Percentiles rank a stretch among this genome's conserved stretches.
Conservation (phyloP, 768 basidiomycete genomes). For the Pisolithus sp. region DNA sequence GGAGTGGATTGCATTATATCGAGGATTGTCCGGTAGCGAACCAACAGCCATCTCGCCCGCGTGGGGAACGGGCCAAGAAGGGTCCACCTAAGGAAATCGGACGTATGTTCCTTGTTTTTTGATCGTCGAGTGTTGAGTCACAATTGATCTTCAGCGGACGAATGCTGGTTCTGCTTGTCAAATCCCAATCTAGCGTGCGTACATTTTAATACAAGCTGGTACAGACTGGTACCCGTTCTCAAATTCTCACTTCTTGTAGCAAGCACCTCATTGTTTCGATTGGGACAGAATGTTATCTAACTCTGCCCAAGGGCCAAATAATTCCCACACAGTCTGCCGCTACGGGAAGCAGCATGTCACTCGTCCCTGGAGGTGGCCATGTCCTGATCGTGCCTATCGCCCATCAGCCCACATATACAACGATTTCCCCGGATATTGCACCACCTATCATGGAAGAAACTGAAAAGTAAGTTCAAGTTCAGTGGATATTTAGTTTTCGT, state of each 20-base stretch:
- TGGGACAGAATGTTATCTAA: conserved; percentile 89
- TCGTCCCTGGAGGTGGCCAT: conserved; percentile 92
- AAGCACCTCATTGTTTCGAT: conserved; percentile 96
- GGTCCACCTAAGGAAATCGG: conserved; percentile 70
- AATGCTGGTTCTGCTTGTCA: conserved; percentile 98
- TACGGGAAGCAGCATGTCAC: conserved; percentile 30
- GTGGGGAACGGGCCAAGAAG: conserved; percentile 30
- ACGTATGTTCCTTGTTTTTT: conserved; percentile 45
- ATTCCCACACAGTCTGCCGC: conserved; percentile 66
- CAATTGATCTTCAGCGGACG: conserved; percentile 52
- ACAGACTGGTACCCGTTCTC: not conserved
- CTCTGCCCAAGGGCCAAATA: conserved; percentile 94
- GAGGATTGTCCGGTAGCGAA: conserved; percentile 79
- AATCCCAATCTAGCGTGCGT: conserved; percentile 86
- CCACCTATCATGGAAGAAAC: conserved; percentile 76
- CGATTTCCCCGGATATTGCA: conserved; percentile 74
- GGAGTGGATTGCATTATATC: conserved; percentile 77
- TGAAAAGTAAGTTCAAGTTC: conserved; percentile 44
- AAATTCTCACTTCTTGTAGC: conserved; percentile 32
- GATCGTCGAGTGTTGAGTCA: not conserved
- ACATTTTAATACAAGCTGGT: not conserved
- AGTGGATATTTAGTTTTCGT: not conserved
- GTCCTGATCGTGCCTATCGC: conserved; percentile 90
- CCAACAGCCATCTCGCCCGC: conserved; percentile 31
- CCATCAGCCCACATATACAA: conserved; percentile 83